Percentiles rank a stretch among this genome's conserved stretches.
phyloP scores from a whole-genome alignment of 805 yeast genomes.

The Sungouiozyma intestinalis region DNA sequence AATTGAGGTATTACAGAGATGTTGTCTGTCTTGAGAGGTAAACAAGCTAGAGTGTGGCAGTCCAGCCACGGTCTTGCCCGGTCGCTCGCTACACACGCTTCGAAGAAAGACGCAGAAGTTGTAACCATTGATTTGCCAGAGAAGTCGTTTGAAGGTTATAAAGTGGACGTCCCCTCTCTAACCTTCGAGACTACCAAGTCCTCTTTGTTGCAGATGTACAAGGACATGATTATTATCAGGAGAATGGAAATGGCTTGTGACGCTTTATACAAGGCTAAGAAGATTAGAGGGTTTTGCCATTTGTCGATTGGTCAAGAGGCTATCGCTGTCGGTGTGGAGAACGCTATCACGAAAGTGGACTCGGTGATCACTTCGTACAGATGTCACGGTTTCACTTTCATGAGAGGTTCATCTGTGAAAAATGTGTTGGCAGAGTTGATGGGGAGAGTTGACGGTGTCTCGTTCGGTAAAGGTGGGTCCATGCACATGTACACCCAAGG shows the following conservation, averaged over 20 bases:
- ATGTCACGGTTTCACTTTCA: slow-evolving; percentile 97
- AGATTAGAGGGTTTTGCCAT: slow-evolving; percentile 98
- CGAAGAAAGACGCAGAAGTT: slow-evolving; percentile 16
- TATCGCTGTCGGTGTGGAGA: slow-evolving; percentile 95
- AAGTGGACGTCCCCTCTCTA: slow-evolving; percentile 63
- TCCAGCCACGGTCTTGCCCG: background rate
- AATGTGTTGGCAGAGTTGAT: slow-evolving; percentile 88
- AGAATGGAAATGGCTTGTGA: slow-evolving; percentile 99
- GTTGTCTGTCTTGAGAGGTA: background rate
- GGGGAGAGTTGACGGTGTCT: slow-evolving; percentile 93
- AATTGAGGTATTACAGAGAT: background rate
- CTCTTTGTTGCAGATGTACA: slow-evolving; percentile 81
- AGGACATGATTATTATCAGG: slow-evolving; percentile 87
- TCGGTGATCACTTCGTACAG: slow-evolving; percentile 93
- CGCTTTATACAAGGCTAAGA: slow-evolving; percentile 95
- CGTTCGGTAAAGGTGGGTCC: slow-evolving; percentile 98
- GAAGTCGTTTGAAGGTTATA: slow-evolving; percentile 75
- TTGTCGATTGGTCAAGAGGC: slow-evolving; percentile 98
- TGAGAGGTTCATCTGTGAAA: slow-evolving; percentile 90
- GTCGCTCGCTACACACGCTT: slow-evolving; percentile 10
- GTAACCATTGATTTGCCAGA: slow-evolving; percentile 60
- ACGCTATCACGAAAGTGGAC: slow-evolving; percentile 78
- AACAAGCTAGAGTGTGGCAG: background rate
- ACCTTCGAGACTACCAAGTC: slow-evolving; percentile 71
- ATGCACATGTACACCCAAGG: slow-evolving; percentile 97